Conservation (phyloP, 176 grass and related monocot genomes). For the Hordeum marinum region DNA sequence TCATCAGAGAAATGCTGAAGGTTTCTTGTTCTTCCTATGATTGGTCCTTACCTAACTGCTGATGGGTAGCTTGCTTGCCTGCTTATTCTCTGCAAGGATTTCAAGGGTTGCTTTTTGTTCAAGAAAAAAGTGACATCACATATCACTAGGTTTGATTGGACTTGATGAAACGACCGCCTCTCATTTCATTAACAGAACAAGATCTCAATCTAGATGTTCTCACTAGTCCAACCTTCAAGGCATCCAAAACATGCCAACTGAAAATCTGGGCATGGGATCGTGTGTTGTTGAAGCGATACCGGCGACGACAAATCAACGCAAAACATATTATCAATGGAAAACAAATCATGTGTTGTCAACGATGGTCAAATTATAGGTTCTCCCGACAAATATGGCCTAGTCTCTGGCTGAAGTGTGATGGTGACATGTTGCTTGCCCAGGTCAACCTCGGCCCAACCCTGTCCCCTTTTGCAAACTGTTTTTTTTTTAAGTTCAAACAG, state of each 20-base stretch:
- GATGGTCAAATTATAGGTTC: conserved; percentile 26
- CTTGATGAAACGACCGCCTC: conserved; percentile 11
- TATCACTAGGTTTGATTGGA: conserved; percentile 26
- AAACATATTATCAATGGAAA: background rate
- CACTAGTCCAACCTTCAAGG: conserved; percentile 20
- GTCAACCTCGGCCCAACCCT: conserved; percentile 46
- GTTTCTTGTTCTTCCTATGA: conserved; percentile 25
- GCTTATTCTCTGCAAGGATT: conserved; percentile 30
- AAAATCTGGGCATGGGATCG: conserved; percentile 16
- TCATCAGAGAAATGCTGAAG: background rate
- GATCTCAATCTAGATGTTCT: conserved; percentile 37
- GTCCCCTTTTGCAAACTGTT: conserved; percentile 8
- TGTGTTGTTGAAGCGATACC: conserved; percentile 25
- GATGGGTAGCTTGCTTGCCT: conserved; percentile 14
- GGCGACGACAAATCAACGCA: background rate
- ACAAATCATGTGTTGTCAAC: conserved; percentile 29
- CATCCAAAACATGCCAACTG: conserved; percentile 17
- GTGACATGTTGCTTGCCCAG: conserved; percentile 35
- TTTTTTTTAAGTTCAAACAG: background rate
- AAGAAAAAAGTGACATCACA: conserved; percentile 37
- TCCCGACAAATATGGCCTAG: conserved; percentile 28
- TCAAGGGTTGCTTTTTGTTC: conserved; percentile 40
- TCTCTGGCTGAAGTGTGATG: conserved; percentile 8
- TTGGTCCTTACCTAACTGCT: conserved; percentile 39
- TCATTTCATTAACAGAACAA: conserved; percentile 34